Percentiles rank a stretch among this genome's conserved stretches.
phyloP scores from a whole-genome alignment of 768 basidiomycete genomes.

The Pleurotus ostreatus region DNA sequence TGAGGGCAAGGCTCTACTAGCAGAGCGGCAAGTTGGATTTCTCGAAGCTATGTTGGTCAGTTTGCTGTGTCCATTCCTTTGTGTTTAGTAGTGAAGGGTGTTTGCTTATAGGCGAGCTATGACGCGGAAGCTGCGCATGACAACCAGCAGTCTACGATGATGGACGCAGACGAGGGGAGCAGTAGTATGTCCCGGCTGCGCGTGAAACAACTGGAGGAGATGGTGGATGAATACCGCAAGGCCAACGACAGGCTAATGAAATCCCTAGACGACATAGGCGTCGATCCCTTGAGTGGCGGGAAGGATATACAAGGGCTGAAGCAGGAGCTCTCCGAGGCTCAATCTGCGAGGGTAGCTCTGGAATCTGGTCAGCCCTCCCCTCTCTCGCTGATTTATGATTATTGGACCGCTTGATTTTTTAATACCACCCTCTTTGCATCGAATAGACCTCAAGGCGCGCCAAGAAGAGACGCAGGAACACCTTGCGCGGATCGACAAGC shows the following conservation, averaged over 20 bases:
- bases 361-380: slow-evolving; percentile 32
- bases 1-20: slow-evolving; percentile 26
- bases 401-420: too few species aligned
- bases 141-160: slow-evolving; percentile 11
- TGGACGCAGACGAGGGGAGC: slow-evolving; percentile 23
- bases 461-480: slow-evolving; percentile 31
- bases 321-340: slow-evolving; percentile 34
- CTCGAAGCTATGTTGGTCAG: slow-evolving; percentile 63
- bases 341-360: slow-evolving; percentile 28
- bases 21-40: slow-evolving; percentile 64
- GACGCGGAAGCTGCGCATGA: slow-evolving; percentile 49
- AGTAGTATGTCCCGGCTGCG: slow-evolving; percentile 29
- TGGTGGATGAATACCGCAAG: slow-evolving; percentile 52
- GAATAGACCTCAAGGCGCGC: slow-evolving; percentile 21
- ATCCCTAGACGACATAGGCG: slow-evolving; percentile 44
- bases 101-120: slow-evolving; percentile 51
- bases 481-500: slow-evolving; percentile 55
- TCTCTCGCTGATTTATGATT: neutral
- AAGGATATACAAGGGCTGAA: slow-evolving; percentile 30
- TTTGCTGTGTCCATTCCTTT: slow-evolving; percentile 7
- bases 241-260: slow-evolving; percentile 40
- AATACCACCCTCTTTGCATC: too few species aligned
- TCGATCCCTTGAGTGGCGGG: slow-evolving; percentile 24
- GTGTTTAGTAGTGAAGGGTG: neutral
- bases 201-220: slow-evolving; percentile 49